Evolutionary conservation across 148 eudicot species (phyloP).

Genomic region (Pouteria glomerata): DNA sequence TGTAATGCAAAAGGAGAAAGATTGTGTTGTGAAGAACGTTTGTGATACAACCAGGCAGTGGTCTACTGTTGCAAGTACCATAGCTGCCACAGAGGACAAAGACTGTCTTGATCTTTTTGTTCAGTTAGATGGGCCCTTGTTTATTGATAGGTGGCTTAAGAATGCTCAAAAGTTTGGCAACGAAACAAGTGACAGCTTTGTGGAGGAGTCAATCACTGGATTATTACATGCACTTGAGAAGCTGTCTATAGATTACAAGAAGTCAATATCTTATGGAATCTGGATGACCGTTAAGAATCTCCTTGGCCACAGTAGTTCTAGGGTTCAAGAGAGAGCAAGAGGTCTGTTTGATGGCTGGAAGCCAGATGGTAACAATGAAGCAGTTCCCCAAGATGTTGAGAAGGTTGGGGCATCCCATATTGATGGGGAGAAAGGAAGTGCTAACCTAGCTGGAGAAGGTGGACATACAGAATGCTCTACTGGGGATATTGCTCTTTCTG

Average conservation of each 20-base stretch:
- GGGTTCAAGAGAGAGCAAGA: constrained; percentile 61
- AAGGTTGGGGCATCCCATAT: constrained; percentile 19
- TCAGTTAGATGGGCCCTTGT: constrained; percentile 63
- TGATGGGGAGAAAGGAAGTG: constrained; percentile 12
- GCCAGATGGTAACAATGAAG: constrained; percentile 18
- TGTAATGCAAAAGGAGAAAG: constrained; percentile 58
- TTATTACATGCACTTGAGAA: constrained; percentile 66
- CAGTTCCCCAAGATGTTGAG: constrained; percentile 24
- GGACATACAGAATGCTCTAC: constrained; percentile 11
- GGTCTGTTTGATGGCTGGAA: constrained; percentile 55
- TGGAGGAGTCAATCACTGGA: constrained; percentile 57
- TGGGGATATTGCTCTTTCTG: neutral
- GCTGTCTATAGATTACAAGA: constrained; percentile 42
- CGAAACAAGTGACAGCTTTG: constrained; percentile 42
- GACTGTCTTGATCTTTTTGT: constrained; percentile 82
- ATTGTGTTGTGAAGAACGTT: constrained; percentile 43
- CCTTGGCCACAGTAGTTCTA: constrained; percentile 45
- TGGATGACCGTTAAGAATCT: constrained; percentile 47
- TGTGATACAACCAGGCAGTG: constrained; percentile 63
- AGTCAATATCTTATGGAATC: constrained; percentile 48
- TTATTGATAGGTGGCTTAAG: constrained; percentile 70
- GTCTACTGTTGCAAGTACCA: constrained; percentile 76
- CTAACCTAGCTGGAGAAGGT: constrained; percentile 16
- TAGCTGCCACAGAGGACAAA: constrained; percentile 69
- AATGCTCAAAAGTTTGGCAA: constrained; percentile 42